Base-by-base conservation (phyloP, 2,329 filamentous ascomycete species). In the Fusarium mangiferae region DNA sequence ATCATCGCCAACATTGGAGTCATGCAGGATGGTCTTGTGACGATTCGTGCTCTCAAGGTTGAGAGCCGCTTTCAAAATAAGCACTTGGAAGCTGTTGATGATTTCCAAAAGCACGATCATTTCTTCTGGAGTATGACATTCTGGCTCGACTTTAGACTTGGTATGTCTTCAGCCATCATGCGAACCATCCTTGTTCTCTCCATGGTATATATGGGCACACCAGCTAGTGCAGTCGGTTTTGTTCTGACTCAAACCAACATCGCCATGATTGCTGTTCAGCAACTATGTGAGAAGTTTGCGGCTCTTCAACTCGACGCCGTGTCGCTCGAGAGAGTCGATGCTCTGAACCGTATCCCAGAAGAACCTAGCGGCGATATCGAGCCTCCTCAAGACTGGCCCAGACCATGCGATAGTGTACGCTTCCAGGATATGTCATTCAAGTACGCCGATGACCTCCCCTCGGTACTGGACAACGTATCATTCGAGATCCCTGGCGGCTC, bases 21-120 rank as follows among this genome's bases (percentile, higher is more conserved):
- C 30, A 88, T 98, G 46, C 87, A 97, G 5, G 93, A 97, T 68
- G 95, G 95, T 0, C 84, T 98, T 14, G 94, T 93, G 0, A 98
- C 95, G 0, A 94, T 98, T 28, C 90, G 94, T 48, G 94, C 95
- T 0, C 96, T 97, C 80, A 90, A 89, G 55, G 94, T 92, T 2
- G 92, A 97, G 75, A 84, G 88, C 8, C 91, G 93, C 59, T 98
- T 98, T 78, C 94, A 97, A 78, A 89, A 91, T 70, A 89, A 91
- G 57, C 94, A 97, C 59, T 92, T 98, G 39, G 85, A 88, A 5
- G 94, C 95, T 1, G 94, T 95, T 0, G 95, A 98, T 78, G 91
- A 91, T 24, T 98, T 98, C 79, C 95, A 98, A 81, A 94, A 94
- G 80, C 96, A 97, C 88, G 95, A 98, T 78, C 95, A 98, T 81